Evolutionary conservation across 1,284 basidiomycete species (phyloP).

Genomic region (Ceratobasidium sp.): DNA sequence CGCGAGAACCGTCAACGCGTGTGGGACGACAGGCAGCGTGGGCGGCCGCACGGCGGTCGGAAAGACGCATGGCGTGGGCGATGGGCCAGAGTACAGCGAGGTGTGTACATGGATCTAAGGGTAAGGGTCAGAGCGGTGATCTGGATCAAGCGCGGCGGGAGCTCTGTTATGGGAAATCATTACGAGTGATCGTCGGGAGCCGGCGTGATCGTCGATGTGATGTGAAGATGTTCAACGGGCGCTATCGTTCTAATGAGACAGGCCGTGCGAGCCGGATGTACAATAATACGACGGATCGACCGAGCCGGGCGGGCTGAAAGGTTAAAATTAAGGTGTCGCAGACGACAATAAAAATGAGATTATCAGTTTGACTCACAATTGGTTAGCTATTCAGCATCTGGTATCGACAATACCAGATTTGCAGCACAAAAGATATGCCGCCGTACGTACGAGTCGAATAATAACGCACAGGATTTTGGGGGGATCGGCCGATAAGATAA

Average conservation of each 20-base stretch:
- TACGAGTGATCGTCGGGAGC: not conserved
- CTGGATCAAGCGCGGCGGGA: conserved; percentile 12
- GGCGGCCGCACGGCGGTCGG: no score
- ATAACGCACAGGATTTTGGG: not conserved
- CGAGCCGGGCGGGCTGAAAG: not conserved
- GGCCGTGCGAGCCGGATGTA: no score
- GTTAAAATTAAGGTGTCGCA: not conserved
- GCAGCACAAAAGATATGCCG: not conserved
- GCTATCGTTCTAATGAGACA: no score
- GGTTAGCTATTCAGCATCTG: no score
- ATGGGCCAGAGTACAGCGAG: no score
- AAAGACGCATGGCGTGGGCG: no score
- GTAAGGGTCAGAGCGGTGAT: not conserved
- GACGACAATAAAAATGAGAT: not conserved
- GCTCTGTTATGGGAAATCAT: not conserved
- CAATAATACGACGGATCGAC: no score
- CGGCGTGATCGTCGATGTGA: not conserved
- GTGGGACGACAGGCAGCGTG: no score
- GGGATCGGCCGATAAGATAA: conserved; percentile 26
- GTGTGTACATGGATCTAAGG: not conserved
- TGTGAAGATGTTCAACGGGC: not conserved
- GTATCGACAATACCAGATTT: not conserved
- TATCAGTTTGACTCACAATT: not conserved
- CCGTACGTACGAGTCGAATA: conserved; percentile 17
- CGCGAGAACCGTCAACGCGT: no score